These are phyloP conservation scores for Yamagishiella unicocca DNA, from an alignment of 139 green algal genomes.

Conservation along the genomic window DNA sequence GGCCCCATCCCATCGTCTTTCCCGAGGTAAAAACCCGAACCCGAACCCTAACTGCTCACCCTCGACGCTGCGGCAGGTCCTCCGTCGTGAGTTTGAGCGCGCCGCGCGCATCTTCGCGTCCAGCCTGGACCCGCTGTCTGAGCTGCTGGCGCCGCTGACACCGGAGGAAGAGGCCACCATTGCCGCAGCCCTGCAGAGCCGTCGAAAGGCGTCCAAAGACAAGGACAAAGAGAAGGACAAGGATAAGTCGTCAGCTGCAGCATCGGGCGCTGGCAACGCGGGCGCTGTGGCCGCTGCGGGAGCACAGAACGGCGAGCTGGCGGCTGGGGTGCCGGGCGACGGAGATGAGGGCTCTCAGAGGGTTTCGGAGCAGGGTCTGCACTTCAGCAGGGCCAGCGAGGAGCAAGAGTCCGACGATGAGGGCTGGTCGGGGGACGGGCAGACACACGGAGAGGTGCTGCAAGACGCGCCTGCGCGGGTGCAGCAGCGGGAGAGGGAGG, in stretches of 20 bases:
- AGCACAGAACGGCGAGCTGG: background rate
- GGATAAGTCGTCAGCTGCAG: background rate
- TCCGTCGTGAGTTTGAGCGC: constrained; percentile 58
- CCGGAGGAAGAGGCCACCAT: constrained; percentile 17
- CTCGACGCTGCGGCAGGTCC: constrained; percentile 35
- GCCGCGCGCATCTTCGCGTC: constrained; percentile 49
- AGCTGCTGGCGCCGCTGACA: constrained; percentile 48
- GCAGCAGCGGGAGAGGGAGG: too few relatives aligned
- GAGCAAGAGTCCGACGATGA: constrained; percentile 11
- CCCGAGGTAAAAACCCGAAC: too few relatives aligned
- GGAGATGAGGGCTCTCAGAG: background rate
- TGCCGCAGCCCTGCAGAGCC: background rate
- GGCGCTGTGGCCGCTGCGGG: background rate
- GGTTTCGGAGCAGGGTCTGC: background rate
- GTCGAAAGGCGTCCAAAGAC: constrained; percentile 1
- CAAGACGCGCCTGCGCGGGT: too few relatives aligned
- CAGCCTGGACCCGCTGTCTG: constrained; percentile 46
- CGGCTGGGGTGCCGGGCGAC: background rate
- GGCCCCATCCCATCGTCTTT: too few relatives aligned
- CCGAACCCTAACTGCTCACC: too few relatives aligned
- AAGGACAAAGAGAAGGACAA: constrained; percentile 19
- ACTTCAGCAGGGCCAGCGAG: background rate
- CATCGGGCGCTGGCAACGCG: background rate
- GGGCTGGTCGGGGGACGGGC: background rate
- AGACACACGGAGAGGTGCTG: too few relatives aligned